phyloP scores from a whole-genome alignment of 208 protist species.

The Crithidia expoeki region DNA sequence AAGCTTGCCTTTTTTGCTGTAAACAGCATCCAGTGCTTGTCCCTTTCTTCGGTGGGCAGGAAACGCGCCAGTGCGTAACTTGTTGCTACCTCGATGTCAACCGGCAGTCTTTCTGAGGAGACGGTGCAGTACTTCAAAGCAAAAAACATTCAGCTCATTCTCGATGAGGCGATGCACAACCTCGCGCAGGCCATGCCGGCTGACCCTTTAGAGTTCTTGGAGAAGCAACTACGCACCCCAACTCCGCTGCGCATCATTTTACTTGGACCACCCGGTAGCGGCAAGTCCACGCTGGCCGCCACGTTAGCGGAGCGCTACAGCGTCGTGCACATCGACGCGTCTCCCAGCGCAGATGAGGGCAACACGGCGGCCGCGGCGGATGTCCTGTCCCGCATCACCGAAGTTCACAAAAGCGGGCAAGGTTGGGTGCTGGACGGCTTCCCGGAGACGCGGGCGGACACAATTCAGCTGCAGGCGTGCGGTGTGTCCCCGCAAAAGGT shows the following conservation, averaged over 20 bases:
- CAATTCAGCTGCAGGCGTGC: constrained; percentile 73
- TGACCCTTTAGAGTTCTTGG: constrained; percentile 71
- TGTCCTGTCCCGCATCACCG: constrained; percentile 52
- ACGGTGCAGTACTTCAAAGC: constrained; percentile 73
- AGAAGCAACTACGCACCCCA: constrained; percentile 41
- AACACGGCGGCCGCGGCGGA: constrained; percentile 45
- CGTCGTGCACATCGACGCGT: constrained; percentile 79
- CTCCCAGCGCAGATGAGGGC: constrained; percentile 65
- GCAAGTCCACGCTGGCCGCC: constrained; percentile 92
- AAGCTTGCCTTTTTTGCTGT: not conserved
- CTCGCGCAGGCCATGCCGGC: constrained; percentile 65
- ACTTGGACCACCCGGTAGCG: constrained; percentile 83
- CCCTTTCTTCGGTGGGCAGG: not conserved
- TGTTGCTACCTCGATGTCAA: constrained; percentile 63
- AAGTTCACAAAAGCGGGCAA: constrained; percentile 38
- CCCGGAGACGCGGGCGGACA: constrained; percentile 69
- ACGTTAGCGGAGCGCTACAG: constrained; percentile 83
- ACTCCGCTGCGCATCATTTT: constrained; percentile 72
- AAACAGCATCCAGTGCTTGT: not conserved
- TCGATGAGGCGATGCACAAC: constrained; percentile 85
- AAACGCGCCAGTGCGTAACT: not conserved
- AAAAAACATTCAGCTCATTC: constrained; percentile 63
- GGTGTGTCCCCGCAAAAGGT: constrained; percentile 73
- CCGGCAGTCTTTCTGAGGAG: constrained; percentile 62
- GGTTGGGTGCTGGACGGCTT: constrained; percentile 91